phyloP scores from a whole-genome alignment of 2,329 filamentous ascomycete species.

The Diplocarpon mali region DNA sequence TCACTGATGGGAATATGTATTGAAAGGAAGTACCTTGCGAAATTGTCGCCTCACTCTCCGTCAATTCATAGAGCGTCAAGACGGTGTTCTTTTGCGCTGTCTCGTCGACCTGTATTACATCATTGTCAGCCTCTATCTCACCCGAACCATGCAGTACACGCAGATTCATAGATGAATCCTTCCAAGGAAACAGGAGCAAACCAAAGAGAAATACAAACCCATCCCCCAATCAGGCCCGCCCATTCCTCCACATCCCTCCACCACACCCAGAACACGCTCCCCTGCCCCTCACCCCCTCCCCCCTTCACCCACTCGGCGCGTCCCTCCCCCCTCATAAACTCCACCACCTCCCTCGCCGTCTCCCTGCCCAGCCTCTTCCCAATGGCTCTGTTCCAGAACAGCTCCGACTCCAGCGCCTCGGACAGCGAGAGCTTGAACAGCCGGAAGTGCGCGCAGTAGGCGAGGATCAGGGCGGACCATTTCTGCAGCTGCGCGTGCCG shows the following conservation, averaged over 20 bases:
- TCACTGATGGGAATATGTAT: conserved; percentile 21
- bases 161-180: no score
- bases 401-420: conserved; percentile 42
- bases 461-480: conserved; percentile 77
- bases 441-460: conserved; percentile 70
- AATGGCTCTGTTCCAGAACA: conserved; percentile 48
- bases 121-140: conserved; percentile 9
- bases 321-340: conserved; percentile 47
- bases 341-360: conserved; percentile 47
- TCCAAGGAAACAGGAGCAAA: neutral
- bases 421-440: conserved; percentile 65
- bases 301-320: conserved; percentile 66
- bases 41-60: conserved; percentile 70
- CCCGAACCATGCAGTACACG: no score
- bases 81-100: conserved; percentile 85
- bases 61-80: conserved; percentile 84
- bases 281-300: conserved; percentile 50
- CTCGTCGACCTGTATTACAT: conserved; percentile 46
- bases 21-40: conserved; percentile 42
- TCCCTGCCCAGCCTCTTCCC: conserved; percentile 38
- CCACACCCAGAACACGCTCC: conserved; percentile 60
- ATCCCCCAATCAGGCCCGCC: conserved; percentile 66
- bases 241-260: conserved; percentile 88
- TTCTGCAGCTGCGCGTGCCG: conserved; percentile 67
- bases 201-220: conserved; percentile 37